These are phyloP conservation scores for Aspergillus quadrilineatus DNA, from an alignment of 2,329 filamentous ascomycete genomes.

Conservation along the genomic window DNA sequence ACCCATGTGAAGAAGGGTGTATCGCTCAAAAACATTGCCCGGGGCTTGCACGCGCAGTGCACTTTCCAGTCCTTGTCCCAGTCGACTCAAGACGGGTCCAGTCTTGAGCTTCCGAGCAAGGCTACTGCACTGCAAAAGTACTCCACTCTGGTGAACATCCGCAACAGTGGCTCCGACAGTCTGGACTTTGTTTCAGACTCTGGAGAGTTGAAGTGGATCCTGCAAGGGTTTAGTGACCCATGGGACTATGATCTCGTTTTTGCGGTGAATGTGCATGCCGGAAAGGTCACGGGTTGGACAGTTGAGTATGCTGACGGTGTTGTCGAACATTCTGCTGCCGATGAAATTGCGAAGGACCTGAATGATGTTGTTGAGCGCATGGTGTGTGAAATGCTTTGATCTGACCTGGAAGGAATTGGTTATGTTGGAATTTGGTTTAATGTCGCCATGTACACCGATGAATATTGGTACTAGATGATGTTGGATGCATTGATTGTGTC, in stretches of 20 bases:
- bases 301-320: constrained; percentile 1
- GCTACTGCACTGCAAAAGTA: not conserved
- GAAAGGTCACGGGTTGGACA: not conserved
- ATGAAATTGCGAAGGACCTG: not conserved
- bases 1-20: not conserved
- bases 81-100: not conserved
- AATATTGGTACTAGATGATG: too few relatives aligned
- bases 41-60: constrained; percentile 1
- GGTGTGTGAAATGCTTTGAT: not conserved
- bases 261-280: constrained; percentile 4
- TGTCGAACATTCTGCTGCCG: not conserved
- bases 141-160: constrained; percentile 6
- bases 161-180: constrained; percentile 6
- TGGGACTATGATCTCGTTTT: constrained; percentile 10
- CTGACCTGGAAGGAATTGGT: not conserved
- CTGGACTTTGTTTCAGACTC: not conserved
- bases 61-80: not conserved
- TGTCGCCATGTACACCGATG: too few relatives aligned
- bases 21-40: not conserved
- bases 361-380: not conserved
- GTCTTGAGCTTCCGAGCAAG: not conserved
- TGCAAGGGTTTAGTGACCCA: not conserved
- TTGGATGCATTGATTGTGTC: too few relatives aligned
- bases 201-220: not conserved
- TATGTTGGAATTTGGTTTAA: not conserved